Evolutionary conservation across 2,329 filamentous ascomycete genomes (phyloP), one percentile per base, ranked within the genome.

Genomic region (Xylaria sp.): DNA sequence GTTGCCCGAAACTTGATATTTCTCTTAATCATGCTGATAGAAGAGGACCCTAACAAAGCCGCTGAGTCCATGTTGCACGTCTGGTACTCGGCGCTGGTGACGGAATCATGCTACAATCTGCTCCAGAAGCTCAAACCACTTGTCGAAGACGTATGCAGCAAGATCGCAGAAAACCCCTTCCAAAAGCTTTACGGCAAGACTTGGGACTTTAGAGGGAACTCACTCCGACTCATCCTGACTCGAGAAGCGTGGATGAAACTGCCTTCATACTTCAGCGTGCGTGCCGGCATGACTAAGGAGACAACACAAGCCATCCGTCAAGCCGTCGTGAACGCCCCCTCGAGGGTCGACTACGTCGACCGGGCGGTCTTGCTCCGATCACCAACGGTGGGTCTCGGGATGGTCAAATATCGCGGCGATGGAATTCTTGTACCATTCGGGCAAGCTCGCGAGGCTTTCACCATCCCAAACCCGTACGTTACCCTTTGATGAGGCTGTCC

Each of bases 381-480:
- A 3, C 60, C 54, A 18, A 1, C 54, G 2, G 4, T 13, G 2
- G 20, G 46, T 7, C n/a, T 67, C 2, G 65, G 54, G 2, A 55
- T 64, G 44, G 48, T 50, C 0, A 54, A 59, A 18, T 67, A 23
- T 20, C 65, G 60, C 52, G n/a, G 60, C 3, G n/a, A 64, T 28
- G 60, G 60, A 3, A 5, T 67, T 12, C 65, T 67, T 1, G 8
- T 64, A 12, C 65, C 65, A 23, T 67, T 67, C 18, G 65, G 54
- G 20, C 55, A 64, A 50, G 3, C 25, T 39, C 55, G 54, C 13
- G 46, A 54, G 9, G 46, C 34, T 41, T 67, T 64, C 15, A 3
- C 13, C 9, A 18, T 25, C 13, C 65, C 65, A 34, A 67, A 67
- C 23, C 65, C 65, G 65, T 63, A 64, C 4, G 65, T 67, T 41